A percentile compares a stretch with the other conserved stretches of the same genome.
Conservation (phyloP, 164 flowering plant species). For the Houttuynia cordata region DNA sequence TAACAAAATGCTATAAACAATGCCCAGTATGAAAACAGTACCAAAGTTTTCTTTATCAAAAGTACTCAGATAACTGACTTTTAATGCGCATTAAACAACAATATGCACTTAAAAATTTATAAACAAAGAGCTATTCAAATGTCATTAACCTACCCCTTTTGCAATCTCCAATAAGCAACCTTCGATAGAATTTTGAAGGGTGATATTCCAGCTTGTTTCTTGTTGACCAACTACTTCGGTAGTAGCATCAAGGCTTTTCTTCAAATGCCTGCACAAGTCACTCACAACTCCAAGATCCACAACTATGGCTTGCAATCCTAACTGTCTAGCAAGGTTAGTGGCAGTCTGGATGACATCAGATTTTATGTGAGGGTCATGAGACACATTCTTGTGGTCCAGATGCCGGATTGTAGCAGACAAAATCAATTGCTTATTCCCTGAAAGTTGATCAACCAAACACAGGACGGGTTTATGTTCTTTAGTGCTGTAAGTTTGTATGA, state of each 20-base stretch:
- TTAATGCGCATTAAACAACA: neutral
- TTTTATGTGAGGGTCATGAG: slow-evolving; percentile 60
- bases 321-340: slow-evolving; percentile 51
- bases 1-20: too few species aligned
- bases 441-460: neutral
- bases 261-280: slow-evolving; percentile 82
- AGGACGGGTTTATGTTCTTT: neutral
- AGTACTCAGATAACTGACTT: neutral
- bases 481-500: neutral
- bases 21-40: too few species aligned
- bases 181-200: slow-evolving; percentile 72
- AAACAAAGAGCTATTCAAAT: neutral
- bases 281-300: slow-evolving; percentile 55
- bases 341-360: slow-evolving; percentile 60
- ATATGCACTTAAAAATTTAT: neutral
- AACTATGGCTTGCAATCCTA: slow-evolving; percentile 38
- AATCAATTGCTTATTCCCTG: slow-evolving; percentile 65
- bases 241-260: slow-evolving; percentile 79
- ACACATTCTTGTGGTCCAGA: slow-evolving; percentile 83
- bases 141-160: slow-evolving; percentile 47
- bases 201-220: slow-evolving; percentile 41
- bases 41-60: too few species aligned
- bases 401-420: slow-evolving; percentile 75
- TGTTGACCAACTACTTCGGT: slow-evolving; percentile 46
- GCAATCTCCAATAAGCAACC: slow-evolving; percentile 79